phyloP scores from a whole-genome alignment of 1,139 yeast species.

The Scheffersomyces titani region DNA sequence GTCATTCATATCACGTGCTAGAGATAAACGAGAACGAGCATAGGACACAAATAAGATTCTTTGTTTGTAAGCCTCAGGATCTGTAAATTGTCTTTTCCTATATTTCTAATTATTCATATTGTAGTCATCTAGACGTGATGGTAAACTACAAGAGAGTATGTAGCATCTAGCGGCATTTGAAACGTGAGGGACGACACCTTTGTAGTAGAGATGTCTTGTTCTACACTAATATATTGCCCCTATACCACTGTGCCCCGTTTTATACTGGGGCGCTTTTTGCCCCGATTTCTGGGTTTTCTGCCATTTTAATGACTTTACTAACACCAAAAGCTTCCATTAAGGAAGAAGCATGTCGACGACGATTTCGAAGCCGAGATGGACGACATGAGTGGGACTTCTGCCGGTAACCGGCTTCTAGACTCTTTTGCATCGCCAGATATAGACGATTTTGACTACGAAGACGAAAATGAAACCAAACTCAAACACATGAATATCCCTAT shows the following conservation, averaged over 20 bases:
- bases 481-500: not conserved
- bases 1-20: not conserved
- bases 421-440: conserved; percentile 3
- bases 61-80: not conserved
- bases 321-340: not conserved
- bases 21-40: conserved; percentile 2
- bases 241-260: not conserved
- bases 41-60: not conserved
- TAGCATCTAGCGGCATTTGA: not conserved
- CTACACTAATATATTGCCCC: not conserved
- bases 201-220: not conserved
- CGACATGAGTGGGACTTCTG: conserved; percentile 1
- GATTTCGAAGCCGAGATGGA: conserved; percentile 2
- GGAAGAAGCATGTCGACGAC: not conserved
- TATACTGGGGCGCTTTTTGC: not conserved
- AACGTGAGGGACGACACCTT: not conserved
- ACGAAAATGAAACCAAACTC: not conserved
- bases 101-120: not conserved
- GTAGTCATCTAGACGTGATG: not conserved
- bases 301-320: not conserved
- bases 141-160: not conserved
- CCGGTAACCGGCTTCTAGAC: conserved; percentile 6
- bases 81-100: not conserved
- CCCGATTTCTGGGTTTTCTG: not conserved
- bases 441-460: not conserved